Evolutionary conservation across 768 basidiomycete genomes (phyloP).

Genomic region (Chalciporus sphaerocephalus): DNA sequence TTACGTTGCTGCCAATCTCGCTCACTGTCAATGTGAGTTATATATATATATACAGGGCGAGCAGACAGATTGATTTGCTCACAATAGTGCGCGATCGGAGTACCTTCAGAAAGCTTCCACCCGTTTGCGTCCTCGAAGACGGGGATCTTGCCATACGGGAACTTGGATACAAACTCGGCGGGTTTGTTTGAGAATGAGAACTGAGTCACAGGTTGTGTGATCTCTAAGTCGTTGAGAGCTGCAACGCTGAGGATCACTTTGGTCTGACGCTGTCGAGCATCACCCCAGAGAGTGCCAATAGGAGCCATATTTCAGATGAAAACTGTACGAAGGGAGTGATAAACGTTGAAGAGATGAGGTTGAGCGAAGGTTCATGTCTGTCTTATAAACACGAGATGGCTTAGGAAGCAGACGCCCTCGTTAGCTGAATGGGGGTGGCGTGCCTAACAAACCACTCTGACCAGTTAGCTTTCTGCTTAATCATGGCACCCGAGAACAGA

Average conservation of each 20-base stretch:
- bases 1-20: conserved; percentile 9
- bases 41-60: not conserved
- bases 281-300: conserved; percentile 20
- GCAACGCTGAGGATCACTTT: conserved; percentile 17
- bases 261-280: conserved; percentile 16
- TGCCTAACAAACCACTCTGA: no score
- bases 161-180: conserved; percentile 8
- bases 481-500: no score
- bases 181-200: conserved; percentile 7
- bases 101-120: conserved; percentile 9
- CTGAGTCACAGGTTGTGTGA: not conserved
- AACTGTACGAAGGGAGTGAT: no score
- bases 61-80: not conserved
- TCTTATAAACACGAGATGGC: no score
- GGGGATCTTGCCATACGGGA: conserved; percentile 12
- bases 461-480: no score
- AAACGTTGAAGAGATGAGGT: no score
- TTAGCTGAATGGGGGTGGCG: no score
- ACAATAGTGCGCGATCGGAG: conserved; percentile 11
- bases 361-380: no score
- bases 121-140: conserved; percentile 8
- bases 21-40: conserved; percentile 7
- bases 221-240: conserved; percentile 6
- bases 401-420: no score
- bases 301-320: conserved; percentile 12